Conservation (phyloP, 306 rosid genomes). For the Ceratonia siliqua region DNA sequence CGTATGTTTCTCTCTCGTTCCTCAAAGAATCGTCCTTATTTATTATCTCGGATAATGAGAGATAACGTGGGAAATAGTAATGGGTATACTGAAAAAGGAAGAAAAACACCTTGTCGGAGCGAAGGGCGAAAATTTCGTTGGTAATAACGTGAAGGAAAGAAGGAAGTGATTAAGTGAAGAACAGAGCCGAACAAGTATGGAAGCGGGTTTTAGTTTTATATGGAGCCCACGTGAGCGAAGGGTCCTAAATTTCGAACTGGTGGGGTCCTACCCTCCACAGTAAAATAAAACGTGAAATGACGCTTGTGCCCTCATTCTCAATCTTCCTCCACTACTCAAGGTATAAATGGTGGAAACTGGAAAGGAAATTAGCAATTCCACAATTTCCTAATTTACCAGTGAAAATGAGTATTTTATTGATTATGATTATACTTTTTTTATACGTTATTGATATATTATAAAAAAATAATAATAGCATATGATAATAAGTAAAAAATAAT, state of each 20-base stretch:
- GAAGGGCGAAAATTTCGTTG: too few relatives aligned
- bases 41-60: conserved; percentile 42
- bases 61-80: too few relatives aligned
- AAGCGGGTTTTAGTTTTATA: background rate
- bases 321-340: too few relatives aligned
- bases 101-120: too few relatives aligned
- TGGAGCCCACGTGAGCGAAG: background rate
- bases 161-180: background rate
- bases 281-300: background rate
- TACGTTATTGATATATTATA: too few relatives aligned
- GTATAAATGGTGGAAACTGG: too few relatives aligned
- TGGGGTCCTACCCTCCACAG: background rate
- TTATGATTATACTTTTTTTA: too few relatives aligned
- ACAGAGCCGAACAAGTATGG: background rate
- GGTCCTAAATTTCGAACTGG: background rate
- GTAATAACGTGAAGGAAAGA: background rate
- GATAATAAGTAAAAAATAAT: too few relatives aligned
- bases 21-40: conserved; percentile 15
- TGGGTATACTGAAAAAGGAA: too few relatives aligned
- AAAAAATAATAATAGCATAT: too few relatives aligned
- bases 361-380: too few relatives aligned
- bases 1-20: conserved; percentile 33
- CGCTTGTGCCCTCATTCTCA: background rate
- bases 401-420: too few relatives aligned
- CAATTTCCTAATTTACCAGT: background rate